Evolutionary conservation across 345 rosid species (phyloP).

Genomic region (Brassica nigra): DNA sequence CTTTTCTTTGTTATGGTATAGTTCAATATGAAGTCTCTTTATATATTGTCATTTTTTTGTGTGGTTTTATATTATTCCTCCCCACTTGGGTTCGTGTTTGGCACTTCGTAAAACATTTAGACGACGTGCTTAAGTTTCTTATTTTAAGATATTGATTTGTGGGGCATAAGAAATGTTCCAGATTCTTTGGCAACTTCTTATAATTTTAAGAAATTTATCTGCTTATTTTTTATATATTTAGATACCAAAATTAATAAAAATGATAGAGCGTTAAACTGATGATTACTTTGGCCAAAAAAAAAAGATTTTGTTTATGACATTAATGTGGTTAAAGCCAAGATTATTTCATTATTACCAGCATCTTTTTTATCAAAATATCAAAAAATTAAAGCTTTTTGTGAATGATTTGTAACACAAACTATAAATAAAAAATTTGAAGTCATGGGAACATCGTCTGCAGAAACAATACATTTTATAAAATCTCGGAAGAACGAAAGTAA

Average conservation of each 20-base stretch:
- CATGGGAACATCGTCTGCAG: neutral
- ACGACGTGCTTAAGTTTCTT: conserved; percentile 29
- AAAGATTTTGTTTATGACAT: neutral
- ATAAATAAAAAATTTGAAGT: neutral
- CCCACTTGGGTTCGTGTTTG: conserved; percentile 24
- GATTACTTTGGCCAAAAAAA: neutral
- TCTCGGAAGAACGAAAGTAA: too few species aligned
- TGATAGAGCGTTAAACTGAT: neutral
- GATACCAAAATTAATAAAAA: neutral
- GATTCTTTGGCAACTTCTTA: neutral
- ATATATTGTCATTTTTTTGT: neutral
- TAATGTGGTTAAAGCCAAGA: neutral
- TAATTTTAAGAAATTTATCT: neutral
- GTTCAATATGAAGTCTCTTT: neutral
- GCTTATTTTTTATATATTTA: neutral
- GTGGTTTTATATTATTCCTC: neutral
- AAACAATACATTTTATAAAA: neutral
- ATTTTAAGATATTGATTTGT: neutral
- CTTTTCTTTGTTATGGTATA: conserved; percentile 12
- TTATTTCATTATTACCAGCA: neutral
- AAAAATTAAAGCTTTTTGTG: neutral
- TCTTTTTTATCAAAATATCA: neutral
- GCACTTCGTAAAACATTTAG: conserved; percentile 12
- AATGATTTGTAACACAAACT: neutral
- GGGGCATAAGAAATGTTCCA: neutral